Base-by-base conservation (phyloP, 768 basidiomycete species). In the Rossbeevera mucosa region DNA sequence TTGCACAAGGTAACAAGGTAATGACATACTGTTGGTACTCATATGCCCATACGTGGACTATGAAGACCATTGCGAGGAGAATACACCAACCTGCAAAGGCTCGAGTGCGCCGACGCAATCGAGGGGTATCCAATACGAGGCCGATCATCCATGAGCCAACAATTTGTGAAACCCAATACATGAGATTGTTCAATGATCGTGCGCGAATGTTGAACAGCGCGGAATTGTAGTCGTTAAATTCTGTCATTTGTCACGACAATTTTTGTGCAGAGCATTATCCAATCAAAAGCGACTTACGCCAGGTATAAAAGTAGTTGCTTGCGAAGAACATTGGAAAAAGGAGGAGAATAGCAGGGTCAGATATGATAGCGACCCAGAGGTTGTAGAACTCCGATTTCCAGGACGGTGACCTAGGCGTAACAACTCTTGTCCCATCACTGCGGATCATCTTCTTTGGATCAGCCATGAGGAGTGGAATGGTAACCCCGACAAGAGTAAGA, bases 241-340 rank as follows among this genome's bases (percentile, higher is more conserved):
- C 85, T 88, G 54, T 47, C 62, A 26, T 6, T 45, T 26, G 18
- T 44, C 33, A 30, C 13, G n/a, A 67, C 3, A n/a, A 38, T 18
- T 7, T 59, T 42, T 51, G 45, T 31, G 51, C 9, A 5, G n/a
- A n/a, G n/a, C 41, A 29, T 18, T 20, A 13, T 22, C 11, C 20
- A 36, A 14, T 4, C 13, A 18, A 25, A 24, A 4, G 11, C 16
- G 18, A 67, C 83, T 62, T 53, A 88, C 86, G 87, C 86, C 86
- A 91, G 2, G 88, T 85, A 63, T 90, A 90, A 71, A 90, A 90
- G 80, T 86, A 91, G 65, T 91, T 91, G 40, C 83, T 86, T 7
- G 86, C 80, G 50, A 89, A 80, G 69, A 91, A 91, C 83, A 91
- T 87, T 7, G 90, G 90, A 73, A 92, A 88, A n/a, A 91, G 77